Percentiles rank a stretch among this genome's conserved stretches.
Evolutionary conservation across 2,329 filamentous ascomycete genomes (phyloP).

Genomic region (Aspergillus ibericus): DNA sequence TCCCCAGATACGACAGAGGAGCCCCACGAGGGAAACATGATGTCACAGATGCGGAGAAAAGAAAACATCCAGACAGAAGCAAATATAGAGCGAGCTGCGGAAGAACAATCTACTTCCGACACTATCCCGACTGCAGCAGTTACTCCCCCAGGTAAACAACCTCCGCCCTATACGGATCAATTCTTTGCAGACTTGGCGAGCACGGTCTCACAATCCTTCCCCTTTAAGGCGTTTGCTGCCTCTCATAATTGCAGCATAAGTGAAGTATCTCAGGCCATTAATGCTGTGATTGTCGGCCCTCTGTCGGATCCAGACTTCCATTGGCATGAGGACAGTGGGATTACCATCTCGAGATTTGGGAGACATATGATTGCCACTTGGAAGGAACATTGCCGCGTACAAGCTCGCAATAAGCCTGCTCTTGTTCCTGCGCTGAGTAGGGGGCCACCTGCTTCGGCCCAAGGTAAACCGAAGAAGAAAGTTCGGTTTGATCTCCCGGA

Average conservation of each 20-base stretch:
- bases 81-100: no score
- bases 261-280: slow-evolving; percentile 23
- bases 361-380: slow-evolving; percentile 12
- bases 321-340: neutral
- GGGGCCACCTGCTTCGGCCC: neutral
- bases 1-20: no score
- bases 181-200: slow-evolving; percentile 29
- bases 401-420: neutral
- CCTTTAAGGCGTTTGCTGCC: slow-evolving; percentile 24
- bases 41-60: no score
- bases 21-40: no score
- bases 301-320: slow-evolving; percentile 14
- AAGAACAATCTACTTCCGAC: no score
- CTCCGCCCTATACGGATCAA: slow-evolving; percentile 12
- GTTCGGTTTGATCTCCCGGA: neutral
- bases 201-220: slow-evolving; percentile 24
- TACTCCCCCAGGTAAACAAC: neutral
- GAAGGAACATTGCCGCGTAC: neutral
- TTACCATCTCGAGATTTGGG: slow-evolving; percentile 8
- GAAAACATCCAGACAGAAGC: no score
- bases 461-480: neutral
- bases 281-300: slow-evolving; percentile 22
- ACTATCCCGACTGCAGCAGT: no score
- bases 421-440: no score
- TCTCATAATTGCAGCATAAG: slow-evolving; percentile 19